Evolutionary conservation across 2,329 filamentous ascomycete species (phyloP).

Genomic region (Pseudogymnoascus sp.): DNA sequence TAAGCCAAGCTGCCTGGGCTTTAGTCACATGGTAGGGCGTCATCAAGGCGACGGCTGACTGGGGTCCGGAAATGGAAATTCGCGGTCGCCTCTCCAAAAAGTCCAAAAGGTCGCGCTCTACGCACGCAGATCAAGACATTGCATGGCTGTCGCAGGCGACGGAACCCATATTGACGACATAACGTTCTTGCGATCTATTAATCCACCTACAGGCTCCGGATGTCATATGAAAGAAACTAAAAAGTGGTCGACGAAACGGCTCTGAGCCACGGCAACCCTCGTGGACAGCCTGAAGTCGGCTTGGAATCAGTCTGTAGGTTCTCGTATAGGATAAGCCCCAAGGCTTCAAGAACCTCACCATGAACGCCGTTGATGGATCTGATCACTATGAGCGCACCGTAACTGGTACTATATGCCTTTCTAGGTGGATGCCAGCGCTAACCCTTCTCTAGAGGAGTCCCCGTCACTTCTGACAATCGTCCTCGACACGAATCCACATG

Average conservation of each 20-base stretch:
- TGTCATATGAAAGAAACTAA: background rate
- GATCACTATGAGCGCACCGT: constrained; percentile 44
- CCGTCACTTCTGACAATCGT: constrained; percentile 86
- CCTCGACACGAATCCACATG: constrained; percentile 92
- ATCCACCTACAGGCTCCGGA: background rate
- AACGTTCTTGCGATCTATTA: background rate
- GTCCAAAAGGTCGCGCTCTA: background rate
- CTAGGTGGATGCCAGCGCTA: constrained; percentile 11
- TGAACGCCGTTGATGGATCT: constrained; percentile 60
- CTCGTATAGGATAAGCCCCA: constrained; percentile 1
- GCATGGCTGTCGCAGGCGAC: constrained; percentile 4
- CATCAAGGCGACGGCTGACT: constrained; percentile 5
- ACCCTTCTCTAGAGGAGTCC: constrained; percentile 38
- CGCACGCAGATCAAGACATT: background rate
- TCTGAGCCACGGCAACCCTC: background rate
- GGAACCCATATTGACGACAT: background rate
- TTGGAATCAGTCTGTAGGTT: background rate
- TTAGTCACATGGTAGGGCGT: constrained; percentile 6
- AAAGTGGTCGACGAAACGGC: background rate
- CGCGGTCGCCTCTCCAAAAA: constrained; percentile 6
- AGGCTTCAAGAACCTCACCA: constrained; percentile 31
- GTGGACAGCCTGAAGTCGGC: background rate
- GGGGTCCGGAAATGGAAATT: constrained; percentile 8
- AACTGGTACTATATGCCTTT: constrained; percentile 32
- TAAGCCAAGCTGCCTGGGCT: constrained; percentile 1